Evolutionary conservation across 805 yeast species (phyloP).

Genomic region (Kazachstania martiniae): DNA sequence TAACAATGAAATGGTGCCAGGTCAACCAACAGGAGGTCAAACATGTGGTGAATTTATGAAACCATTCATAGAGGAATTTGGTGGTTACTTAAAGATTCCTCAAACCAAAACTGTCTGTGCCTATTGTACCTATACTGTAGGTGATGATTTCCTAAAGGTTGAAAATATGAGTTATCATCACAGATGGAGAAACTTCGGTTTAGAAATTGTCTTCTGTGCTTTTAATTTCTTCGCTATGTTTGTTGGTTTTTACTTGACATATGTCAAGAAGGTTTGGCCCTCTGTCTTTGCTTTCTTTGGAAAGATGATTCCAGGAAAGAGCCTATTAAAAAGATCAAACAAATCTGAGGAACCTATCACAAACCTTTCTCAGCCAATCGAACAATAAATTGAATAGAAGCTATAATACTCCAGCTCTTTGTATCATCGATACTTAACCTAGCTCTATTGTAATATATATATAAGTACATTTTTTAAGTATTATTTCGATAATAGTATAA

Average conservation of each 20-base stretch:
- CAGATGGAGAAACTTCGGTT: constrained; percentile 54
- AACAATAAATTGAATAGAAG: no score
- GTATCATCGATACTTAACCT: no score
- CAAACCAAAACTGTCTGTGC: constrained; percentile 32
- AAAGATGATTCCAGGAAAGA: constrained; percentile 2
- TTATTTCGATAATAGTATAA: no score
- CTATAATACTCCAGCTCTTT: no score
- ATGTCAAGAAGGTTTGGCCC: constrained; percentile 14
- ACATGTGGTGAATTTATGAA: constrained; percentile 50
- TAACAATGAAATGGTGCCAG: constrained; percentile 37
- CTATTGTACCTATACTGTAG: constrained; percentile 31
- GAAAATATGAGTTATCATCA: constrained; percentile 34
- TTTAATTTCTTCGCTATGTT: constrained; percentile 36
- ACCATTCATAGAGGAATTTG: constrained; percentile 31
- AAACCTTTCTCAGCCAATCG: no score
- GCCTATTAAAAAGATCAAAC: constrained; percentile 1
- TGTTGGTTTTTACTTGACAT: constrained; percentile 13
- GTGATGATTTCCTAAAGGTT: constrained; percentile 30
- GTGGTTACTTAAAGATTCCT: constrained; percentile 48
- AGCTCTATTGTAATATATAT: no score
- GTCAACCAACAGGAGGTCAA: constrained; percentile 44
- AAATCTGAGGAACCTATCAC: no score
- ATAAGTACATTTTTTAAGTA: no score
- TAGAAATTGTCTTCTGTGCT: constrained; percentile 39
- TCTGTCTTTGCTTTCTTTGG: constrained; percentile 5